phyloP scores from a whole-genome alignment of 164 flowering plant genomes.

The Annona cherimola region DNA sequence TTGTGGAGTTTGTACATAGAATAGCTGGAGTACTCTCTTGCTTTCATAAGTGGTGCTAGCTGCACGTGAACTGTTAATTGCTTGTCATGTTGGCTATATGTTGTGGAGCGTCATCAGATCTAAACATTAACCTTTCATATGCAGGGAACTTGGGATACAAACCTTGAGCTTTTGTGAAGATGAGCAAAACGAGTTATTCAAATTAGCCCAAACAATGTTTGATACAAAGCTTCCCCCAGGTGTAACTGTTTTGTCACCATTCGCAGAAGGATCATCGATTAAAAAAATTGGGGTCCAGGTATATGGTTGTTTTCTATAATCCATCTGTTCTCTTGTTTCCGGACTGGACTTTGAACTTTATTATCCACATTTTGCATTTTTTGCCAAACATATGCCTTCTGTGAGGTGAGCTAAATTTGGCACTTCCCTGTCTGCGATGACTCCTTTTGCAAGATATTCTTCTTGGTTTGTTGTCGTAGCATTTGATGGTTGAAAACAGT shows the following conservation, averaged over 20 bases:
- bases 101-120: neutral
- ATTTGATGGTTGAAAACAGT: too few relatives aligned
- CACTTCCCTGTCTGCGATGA: too few relatives aligned
- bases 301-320: conserved; percentile 2
- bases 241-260: conserved; percentile 68
- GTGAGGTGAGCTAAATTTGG: too few relatives aligned
- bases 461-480: too few relatives aligned
- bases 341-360: too few relatives aligned
- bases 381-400: too few relatives aligned
- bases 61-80: neutral
- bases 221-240: conserved; percentile 95
- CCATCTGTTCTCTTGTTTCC: neutral
- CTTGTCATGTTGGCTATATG: neutral
- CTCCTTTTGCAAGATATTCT: too few relatives aligned
- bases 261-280: conserved; percentile 78
- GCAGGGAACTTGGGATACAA: conserved; percentile 82
- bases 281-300: conserved; percentile 77
- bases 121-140: neutral
- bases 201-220: conserved; percentile 79
- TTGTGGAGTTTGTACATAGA: too few relatives aligned
- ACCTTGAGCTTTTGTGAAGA: conserved; percentile 52
- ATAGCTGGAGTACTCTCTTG: too few relatives aligned
- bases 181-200: conserved; percentile 61
- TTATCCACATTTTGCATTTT: too few relatives aligned
- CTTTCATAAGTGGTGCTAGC: too few relatives aligned